Evolutionary conservation across 768 basidiomycete species (phyloP).

Genomic region (Psilocybe tampanensis): DNA sequence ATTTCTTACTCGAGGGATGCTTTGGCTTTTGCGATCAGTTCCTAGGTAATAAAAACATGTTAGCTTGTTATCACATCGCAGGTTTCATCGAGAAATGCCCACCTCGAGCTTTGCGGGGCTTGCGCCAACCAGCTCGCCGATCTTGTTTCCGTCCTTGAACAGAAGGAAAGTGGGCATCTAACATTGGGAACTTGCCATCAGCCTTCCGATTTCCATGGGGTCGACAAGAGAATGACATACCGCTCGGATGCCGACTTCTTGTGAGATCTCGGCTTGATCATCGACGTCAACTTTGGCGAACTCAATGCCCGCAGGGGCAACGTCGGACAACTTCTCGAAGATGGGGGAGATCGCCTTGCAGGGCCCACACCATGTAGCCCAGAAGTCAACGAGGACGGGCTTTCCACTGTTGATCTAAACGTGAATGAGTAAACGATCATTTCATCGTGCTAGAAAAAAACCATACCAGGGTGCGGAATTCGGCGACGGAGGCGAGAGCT

Average conservation of each 20-base stretch:
- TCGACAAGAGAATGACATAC: conserved; percentile 39
- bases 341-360: conserved; percentile 68
- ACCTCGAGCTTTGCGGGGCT: conserved; percentile 43
- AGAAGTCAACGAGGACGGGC: conserved; percentile 66
- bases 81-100: conserved; percentile 3
- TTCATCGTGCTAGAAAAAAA: background rate
- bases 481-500: conserved; percentile 31
- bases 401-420: conserved; percentile 48
- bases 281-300: conserved; percentile 83
- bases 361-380: conserved; percentile 79
- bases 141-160: conserved; percentile 39
- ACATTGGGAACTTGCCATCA: background rate
- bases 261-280: conserved; percentile 47
- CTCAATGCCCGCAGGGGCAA: conserved; percentile 36
- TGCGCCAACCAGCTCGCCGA: conserved; percentile 50
- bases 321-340: conserved; percentile 56
- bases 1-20: background rate
- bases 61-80: background rate
- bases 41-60: background rate
- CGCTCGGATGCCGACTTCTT: conserved; percentile 63
- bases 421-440: background rate
- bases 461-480: conserved; percentile 51
- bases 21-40: conserved; percentile 1
- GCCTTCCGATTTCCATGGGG: too few relatives aligned
- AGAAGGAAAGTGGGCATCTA: conserved; percentile 48